Conservation (phyloP, 495 filamentous ascomycete genomes). For the Astrothelium macrocarpum region DNA sequence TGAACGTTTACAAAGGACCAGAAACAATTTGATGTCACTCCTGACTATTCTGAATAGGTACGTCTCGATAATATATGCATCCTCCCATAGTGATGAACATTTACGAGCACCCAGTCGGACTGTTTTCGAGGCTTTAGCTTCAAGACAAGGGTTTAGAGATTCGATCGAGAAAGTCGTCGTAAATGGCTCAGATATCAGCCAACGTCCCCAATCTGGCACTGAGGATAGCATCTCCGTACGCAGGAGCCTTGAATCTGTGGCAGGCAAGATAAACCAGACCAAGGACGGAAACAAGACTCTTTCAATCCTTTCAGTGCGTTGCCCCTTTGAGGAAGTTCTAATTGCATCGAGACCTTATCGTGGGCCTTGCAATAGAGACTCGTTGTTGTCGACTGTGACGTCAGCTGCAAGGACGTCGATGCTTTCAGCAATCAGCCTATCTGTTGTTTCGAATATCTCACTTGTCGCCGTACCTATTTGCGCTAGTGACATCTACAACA, state of each 20-base stretch:
- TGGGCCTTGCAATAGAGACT: background rate
- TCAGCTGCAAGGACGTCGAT: background rate
- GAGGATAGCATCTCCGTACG: background rate
- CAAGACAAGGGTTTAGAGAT: background rate
- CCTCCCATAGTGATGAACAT: background rate
- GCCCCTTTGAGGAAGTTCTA: background rate
- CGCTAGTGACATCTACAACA: background rate
- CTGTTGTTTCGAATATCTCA: background rate
- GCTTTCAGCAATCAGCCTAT: background rate
- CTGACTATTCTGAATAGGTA: slow-evolving; percentile 17
- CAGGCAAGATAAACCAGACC: background rate
- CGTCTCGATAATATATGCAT: background rate
- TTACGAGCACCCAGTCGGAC: background rate
- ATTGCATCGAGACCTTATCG: background rate
- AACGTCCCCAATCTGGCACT: background rate
- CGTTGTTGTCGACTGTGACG: background rate
- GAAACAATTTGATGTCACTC: slow-evolving; percentile 22
- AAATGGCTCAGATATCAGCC: background rate
- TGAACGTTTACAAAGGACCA: slow-evolving; percentile 20
- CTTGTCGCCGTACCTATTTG: background rate
- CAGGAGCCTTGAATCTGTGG: background rate
- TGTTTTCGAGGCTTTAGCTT: background rate
- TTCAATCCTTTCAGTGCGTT: background rate
- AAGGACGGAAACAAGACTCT: background rate
- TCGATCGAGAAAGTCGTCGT: background rate